These are phyloP conservation scores for Staphylotrichum tortipilum DNA, from an alignment of 495 filamentous ascomycete genomes.

Conservation along the genomic window DNA sequence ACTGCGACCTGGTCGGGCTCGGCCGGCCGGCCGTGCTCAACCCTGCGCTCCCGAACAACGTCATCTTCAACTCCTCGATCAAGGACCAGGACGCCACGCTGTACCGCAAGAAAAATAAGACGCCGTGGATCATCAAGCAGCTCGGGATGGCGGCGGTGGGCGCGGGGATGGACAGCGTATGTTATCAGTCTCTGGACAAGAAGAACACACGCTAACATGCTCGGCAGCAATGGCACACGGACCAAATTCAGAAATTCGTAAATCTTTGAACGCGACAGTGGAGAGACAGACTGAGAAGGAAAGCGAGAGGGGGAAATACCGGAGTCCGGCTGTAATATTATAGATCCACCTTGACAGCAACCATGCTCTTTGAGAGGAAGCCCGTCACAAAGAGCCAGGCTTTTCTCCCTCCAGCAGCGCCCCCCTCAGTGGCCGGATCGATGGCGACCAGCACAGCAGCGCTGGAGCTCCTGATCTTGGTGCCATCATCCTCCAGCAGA, in stretches of 20 bases:
- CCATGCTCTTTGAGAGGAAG: conserved; percentile 42
- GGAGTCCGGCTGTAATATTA: conserved; percentile 3
- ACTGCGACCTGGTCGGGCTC: conserved; percentile 53
- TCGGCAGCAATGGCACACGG: conserved; percentile 26
- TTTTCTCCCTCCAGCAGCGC: too few species aligned
- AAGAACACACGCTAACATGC: not conserved
- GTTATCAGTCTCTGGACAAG: not conserved
- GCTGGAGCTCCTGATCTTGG: conserved; percentile 41
- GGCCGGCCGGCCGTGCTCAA: conserved; percentile 45
- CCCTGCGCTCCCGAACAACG: conserved; percentile 38
- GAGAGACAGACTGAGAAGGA: too few species aligned
- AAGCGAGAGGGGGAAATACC: not conserved
- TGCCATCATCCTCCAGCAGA: conserved; percentile 53
- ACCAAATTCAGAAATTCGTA: conserved; percentile 34
- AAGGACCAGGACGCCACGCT: conserved; percentile 41
- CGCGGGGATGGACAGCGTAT: conserved; percentile 37
- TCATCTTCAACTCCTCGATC: conserved; percentile 46
- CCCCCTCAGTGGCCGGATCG: too few species aligned
- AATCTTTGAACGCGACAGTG: conserved; percentile 20
- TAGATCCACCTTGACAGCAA: conserved; percentile 49
- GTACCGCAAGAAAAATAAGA: conserved; percentile 28
- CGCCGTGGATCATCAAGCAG: conserved; percentile 25
- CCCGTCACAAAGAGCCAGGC: conserved; percentile 54
- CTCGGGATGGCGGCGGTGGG: conserved; percentile 35
- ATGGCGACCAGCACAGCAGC: conserved; percentile 47